Base-by-base conservation (phyloP, 345 rosid species). In the Noccaea caerulescens region DNA sequence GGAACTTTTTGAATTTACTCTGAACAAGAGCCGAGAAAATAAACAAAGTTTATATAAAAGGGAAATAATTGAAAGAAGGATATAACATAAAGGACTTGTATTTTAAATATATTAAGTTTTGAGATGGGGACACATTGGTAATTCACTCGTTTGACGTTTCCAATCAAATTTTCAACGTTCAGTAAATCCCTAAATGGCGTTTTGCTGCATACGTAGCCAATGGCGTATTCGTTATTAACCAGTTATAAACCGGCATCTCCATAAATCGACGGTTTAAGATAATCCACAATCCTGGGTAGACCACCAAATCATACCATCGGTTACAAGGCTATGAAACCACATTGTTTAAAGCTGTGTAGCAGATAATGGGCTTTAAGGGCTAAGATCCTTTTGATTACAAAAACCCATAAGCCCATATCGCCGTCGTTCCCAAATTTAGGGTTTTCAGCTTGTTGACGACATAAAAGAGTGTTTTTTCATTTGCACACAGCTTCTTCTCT, bases 391-490 rank as follows among this genome's bases (percentile, higher is more conserved):
- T 57, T 34, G 25, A 47, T 2, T 7, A 14, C 2, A 14, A 14
- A n/a, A 63, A 25, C 72, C 72, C 45, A 73, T 32, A 8, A 65
- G 52, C 60, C 41, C 66, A 55, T 53, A 1, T 27, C 36, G 2
- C 11, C 0, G 3, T 74, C 25, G 6, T 44, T 51, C 56, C 4
- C 32, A 52, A 4, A 68, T 43, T 57, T 61, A 75, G 79, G 79
- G 69, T 68, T 75, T 68, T 52, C 62, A 10, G 11, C 4, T 27
- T 27, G 13, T 45, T 30, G 4, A 7, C 34, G 33, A n/a, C 8
- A 37, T 27, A 56, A 45, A 68, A 72, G 0, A 25, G 10, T 2
- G 37, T 3, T 2, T 34, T 23, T 10, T 54, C 64, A 3, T 2
- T 68, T 10, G 0, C 42, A 5, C 34, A 20, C 44, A 10, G 7